Evolutionary conservation across 139 green algal species (phyloP).

Genomic region (Pseudopediastrum boryanum): DNA sequence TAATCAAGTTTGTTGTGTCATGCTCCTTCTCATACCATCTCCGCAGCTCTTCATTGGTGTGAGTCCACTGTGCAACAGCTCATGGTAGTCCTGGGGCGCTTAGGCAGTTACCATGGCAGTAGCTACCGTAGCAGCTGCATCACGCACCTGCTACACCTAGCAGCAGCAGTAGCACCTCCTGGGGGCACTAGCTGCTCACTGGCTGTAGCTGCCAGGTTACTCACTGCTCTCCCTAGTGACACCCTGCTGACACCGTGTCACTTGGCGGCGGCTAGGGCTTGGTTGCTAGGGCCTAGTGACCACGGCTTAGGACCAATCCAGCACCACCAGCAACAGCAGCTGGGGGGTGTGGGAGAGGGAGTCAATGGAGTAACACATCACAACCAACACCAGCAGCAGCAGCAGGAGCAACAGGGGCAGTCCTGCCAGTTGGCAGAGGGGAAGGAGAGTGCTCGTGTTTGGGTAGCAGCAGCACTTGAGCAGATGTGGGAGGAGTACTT

Average conservation of each 20-base stretch:
- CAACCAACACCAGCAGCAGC: too few relatives aligned
- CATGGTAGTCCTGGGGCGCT: not conserved
- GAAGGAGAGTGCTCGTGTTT: not conserved
- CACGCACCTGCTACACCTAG: not conserved
- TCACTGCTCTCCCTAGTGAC: too few relatives aligned
- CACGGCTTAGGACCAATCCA: too few relatives aligned
- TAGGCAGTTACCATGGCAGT: conserved; percentile 5
- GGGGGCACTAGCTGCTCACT: not conserved
- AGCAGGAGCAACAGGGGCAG: not conserved
- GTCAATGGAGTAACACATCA: too few relatives aligned
- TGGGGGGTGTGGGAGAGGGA: too few relatives aligned
- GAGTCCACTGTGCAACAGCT: too few relatives aligned
- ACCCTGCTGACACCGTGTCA: not conserved
- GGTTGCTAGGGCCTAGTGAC: too few relatives aligned
- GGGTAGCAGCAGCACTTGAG: conserved; percentile 1
- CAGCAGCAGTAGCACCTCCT: conserved; percentile 24
- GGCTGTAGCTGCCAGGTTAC: not conserved
- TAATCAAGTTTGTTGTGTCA: too few relatives aligned
- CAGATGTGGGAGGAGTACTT: conserved; percentile 32
- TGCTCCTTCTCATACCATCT: too few relatives aligned
- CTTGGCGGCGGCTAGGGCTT: not conserved
- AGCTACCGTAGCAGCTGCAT: conserved; percentile 11
- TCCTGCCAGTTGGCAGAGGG: not conserved
- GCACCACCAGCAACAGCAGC: too few relatives aligned
- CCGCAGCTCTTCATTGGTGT: too few relatives aligned